Percentiles rank a stretch among this genome's conserved stretches.
phyloP scores from a whole-genome alignment of 345 rosid genomes.

The Carallia brachiata region DNA sequence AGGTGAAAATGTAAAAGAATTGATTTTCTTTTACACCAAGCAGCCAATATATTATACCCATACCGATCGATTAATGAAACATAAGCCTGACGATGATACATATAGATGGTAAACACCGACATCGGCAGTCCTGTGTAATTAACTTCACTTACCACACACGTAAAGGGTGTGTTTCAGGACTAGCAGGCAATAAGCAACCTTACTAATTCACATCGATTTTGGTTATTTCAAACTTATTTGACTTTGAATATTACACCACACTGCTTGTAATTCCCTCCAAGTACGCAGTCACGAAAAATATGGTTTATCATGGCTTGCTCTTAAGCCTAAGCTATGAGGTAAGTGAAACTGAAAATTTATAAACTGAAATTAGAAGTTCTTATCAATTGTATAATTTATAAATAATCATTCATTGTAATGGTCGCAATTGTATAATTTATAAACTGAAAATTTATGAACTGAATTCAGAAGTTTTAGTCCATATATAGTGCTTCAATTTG shows the following conservation, averaged over 20 bases:
- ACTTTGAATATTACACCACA: neutral
- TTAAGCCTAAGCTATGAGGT: no score
- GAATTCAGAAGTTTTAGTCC: no score
- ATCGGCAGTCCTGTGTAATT: neutral
- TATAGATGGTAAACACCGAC: neutral
- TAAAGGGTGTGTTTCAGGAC: conserved; percentile 15
- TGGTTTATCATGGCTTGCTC: no score
- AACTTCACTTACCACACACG: conserved; percentile 27
- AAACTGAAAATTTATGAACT: no score
- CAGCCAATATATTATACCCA: no score
- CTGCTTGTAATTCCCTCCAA: conserved; percentile 1
- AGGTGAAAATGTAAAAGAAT: no score
- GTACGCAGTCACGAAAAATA: conserved; percentile 2
- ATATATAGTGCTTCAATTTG: neutral
- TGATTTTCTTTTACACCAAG: no score
- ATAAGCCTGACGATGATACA: neutral
- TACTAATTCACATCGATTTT: conserved; percentile 1
- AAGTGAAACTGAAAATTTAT: no score
- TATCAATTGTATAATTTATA: no score
- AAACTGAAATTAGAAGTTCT: no score
- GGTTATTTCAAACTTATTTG: neutral
- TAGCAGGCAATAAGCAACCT: conserved; percentile 13
- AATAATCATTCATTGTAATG: neutral
- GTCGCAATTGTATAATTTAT: no score
- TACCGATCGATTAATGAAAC: neutral